A percentile compares a stretch with the other conserved stretches of the same genome.
phyloP scores from a whole-genome alignment of 176 grass and related monocot species.

The Zea mays region Zm-B73-REFERENCE-NAM-5.0 NC_050099.1:223754001-223754500 shows the following conservation, averaged over 20 bases:
- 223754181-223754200: too few species aligned
- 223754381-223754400: slow-evolving; percentile 45
- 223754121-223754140: too few species aligned
- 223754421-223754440: slow-evolving; percentile 47
- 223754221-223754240: too few species aligned
- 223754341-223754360: slow-evolving; percentile 75
- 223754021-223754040: too few species aligned
- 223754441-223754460: slow-evolving; percentile 53
- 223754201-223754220: too few species aligned
- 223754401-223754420: slow-evolving; percentile 48
- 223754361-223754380: slow-evolving; percentile 57
- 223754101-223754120: too few species aligned
- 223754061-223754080: too few species aligned
- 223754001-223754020: too few species aligned
- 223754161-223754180: too few species aligned
- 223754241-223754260: slow-evolving; percentile 50
- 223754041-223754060: too few species aligned
- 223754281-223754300: slow-evolving; percentile 54
- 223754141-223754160: too few species aligned
- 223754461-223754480: slow-evolving; percentile 42
- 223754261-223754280: slow-evolving; percentile 78
- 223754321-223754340: slow-evolving; percentile 81
- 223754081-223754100: too few species aligned
- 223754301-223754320: slow-evolving; percentile 63
- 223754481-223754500: neutral